These are phyloP conservation scores for Pseudogymnoascus sp. DNA, from an alignment of 2,329 filamentous ascomycete genomes.

Conservation along the genomic window DNA sequence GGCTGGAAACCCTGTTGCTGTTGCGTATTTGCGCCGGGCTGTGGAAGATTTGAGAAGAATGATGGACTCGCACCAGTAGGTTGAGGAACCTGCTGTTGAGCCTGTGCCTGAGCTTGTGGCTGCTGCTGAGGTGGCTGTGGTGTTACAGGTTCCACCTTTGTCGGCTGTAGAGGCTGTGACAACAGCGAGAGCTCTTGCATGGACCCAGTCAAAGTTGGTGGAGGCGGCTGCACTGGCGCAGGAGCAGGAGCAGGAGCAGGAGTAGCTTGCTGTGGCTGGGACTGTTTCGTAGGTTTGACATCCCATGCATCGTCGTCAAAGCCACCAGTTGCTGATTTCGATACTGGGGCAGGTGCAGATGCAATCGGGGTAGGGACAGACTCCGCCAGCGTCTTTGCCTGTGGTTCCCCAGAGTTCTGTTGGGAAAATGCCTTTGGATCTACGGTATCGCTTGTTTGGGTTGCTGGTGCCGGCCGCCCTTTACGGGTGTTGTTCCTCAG, in stretches of 20 bases:
- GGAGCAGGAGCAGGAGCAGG: constrained; percentile 32
- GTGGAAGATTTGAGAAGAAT: constrained; percentile 46
- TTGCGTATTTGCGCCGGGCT: constrained; percentile 35
- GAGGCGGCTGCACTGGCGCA: constrained; percentile 33
- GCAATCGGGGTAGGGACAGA: constrained; percentile 40
- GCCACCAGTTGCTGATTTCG: constrained; percentile 46
- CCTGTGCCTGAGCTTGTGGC: constrained; percentile 30
- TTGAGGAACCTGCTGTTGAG: constrained; percentile 29
- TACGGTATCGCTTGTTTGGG: constrained; percentile 76
- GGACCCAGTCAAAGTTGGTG: constrained; percentile 57
- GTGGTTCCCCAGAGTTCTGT: constrained; percentile 40
- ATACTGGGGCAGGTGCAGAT: constrained; percentile 32
- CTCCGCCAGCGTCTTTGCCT: constrained; percentile 30
- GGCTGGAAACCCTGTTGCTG: constrained; percentile 23
- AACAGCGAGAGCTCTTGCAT: constrained; percentile 62
- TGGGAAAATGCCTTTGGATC: constrained; percentile 78
- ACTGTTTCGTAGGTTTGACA: constrained; percentile 69
- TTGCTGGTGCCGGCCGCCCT: constrained; percentile 76
- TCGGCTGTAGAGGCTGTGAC: constrained; percentile 49
- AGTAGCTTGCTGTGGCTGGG: constrained; percentile 30
- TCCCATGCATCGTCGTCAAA: constrained; percentile 99
- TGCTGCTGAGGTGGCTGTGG: constrained; percentile 28
- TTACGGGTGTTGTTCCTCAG: constrained; percentile 93
- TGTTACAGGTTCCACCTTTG: constrained; percentile 30
- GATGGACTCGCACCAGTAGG: constrained; percentile 48